phyloP scores from a whole-genome alignment of 495 filamentous ascomycete species.

The Glonium stellatum region DNA sequence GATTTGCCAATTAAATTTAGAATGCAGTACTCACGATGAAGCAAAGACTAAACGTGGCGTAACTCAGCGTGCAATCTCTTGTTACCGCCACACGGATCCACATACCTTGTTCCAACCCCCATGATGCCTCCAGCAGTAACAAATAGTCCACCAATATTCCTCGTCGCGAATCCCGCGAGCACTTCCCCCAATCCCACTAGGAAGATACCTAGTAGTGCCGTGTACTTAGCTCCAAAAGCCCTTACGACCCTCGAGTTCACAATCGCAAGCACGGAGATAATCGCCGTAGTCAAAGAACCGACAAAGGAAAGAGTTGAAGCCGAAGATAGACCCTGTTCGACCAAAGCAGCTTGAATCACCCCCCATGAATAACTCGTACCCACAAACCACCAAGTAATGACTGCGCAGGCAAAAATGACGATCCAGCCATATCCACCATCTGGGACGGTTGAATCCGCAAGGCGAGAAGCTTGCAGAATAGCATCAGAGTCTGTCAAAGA shows the following conservation, averaged over 20 bases:
- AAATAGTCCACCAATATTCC: conserved; percentile 48
- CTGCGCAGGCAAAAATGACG: conserved; percentile 44
- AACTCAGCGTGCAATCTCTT: not conserved
- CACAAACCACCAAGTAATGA: conserved; percentile 49
- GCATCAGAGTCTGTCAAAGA: conserved; percentile 32
- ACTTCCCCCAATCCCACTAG: conserved; percentile 45
- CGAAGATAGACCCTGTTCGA: conserved; percentile 31
- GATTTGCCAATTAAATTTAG: not conserved
- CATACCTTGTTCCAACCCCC: conserved; percentile 44
- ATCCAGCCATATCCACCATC: conserved; percentile 56
- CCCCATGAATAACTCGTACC: conserved; percentile 52
- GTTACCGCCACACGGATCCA: not conserved
- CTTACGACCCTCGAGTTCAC: conserved; percentile 45
- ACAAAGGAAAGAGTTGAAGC: conserved; percentile 50
- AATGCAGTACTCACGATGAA: conserved; percentile 25
- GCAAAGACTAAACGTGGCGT: conserved; percentile 16
- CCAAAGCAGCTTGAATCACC: conserved; percentile 47
- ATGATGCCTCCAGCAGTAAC: conserved; percentile 47
- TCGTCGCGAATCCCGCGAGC: conserved; percentile 43
- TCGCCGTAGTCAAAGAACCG: conserved; percentile 43
- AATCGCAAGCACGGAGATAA: conserved; percentile 45
- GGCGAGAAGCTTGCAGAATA: conserved; percentile 44
- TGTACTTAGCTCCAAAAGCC: conserved; percentile 40
- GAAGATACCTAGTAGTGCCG: conserved; percentile 41
- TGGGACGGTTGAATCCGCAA: conserved; percentile 45